Evolutionary conservation across 345 rosid genomes (phyloP).

Genomic region (Camelina neglecta): DNA sequence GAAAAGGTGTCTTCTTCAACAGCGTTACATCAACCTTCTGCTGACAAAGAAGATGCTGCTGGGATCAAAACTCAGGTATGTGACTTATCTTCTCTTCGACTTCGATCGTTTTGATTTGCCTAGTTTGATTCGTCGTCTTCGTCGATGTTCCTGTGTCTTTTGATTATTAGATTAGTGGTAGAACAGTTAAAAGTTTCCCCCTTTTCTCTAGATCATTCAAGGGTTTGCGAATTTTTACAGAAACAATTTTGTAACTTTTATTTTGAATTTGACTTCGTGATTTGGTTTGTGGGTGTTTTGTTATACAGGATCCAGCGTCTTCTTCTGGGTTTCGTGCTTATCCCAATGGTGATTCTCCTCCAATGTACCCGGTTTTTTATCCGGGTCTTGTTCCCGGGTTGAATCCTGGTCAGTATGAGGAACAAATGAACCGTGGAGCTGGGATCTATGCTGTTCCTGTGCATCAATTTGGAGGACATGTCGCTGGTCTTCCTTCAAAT

Average conservation of each 20-base stretch:
- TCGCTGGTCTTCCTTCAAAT: slow-evolving; percentile 70
- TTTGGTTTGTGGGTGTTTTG: slow-evolving; percentile 24
- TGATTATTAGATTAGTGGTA: neutral
- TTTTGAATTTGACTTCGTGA: slow-evolving; percentile 14
- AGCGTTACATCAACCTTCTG: slow-evolving; percentile 37
- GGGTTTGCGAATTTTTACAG: slow-evolving; percentile 4
- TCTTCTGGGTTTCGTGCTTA: slow-evolving; percentile 47
- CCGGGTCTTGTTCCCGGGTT: slow-evolving; percentile 59
- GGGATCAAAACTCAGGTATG: slow-evolving; percentile 55
- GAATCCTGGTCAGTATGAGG: slow-evolving; percentile 57
- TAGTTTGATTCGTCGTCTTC: neutral
- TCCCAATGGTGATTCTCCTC: slow-evolving; percentile 54
- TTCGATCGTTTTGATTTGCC: slow-evolving; percentile 4
- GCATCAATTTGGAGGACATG: slow-evolving; percentile 60
- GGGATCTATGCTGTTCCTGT: slow-evolving; percentile 91
- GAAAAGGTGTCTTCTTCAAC: slow-evolving; percentile 37
- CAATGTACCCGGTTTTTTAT: slow-evolving; percentile 63
- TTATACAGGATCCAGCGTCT: slow-evolving; percentile 51
- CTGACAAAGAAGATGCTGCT: slow-evolving; percentile 39
- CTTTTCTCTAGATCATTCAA: neutral
- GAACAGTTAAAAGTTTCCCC: neutral
- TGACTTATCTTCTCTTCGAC: slow-evolving; percentile 11
- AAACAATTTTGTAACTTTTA: neutral
- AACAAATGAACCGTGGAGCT: slow-evolving; percentile 70
- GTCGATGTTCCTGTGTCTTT: neutral